These are phyloP conservation scores for Sphagnum fallax DNA, from an alignment of 228 moss, liverwort and hornwort genomes.

Conservation along the genomic window DNA sequence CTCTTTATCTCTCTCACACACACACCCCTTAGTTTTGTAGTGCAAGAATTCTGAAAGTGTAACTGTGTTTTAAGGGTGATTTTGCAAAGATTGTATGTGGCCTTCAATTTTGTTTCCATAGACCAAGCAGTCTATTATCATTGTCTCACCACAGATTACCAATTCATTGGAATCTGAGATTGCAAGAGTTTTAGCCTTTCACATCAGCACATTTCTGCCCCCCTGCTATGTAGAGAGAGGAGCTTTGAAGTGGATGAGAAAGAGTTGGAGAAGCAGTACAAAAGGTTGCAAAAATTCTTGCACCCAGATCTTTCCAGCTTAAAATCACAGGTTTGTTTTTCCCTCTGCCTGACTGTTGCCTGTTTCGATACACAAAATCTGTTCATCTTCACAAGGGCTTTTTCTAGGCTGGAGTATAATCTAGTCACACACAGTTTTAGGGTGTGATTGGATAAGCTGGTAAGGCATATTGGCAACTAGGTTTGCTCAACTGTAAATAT, in stretches of 20 bases:
- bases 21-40: too few relatives aligned
- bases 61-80: not conserved
- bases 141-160: not conserved
- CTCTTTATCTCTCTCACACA: too few relatives aligned
- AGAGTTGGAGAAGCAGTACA: constrained; percentile 63
- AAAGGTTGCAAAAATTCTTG: constrained; percentile 76
- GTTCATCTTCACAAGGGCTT: not conserved
- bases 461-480: too few relatives aligned
- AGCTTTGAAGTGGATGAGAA: constrained; percentile 66
- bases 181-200: not conserved
- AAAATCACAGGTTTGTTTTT: constrained; percentile 66
- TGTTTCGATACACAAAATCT: not conserved
- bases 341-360: not conserved
- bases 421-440: not conserved
- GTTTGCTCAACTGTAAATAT: too few relatives aligned
- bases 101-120: too few relatives aligned
- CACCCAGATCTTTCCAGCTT: constrained; percentile 83
- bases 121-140: not conserved
- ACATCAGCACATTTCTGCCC: not conserved
- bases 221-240: constrained; percentile 36
- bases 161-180: not conserved
- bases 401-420: not conserved
- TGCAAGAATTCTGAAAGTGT: too few relatives aligned
- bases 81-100: not conserved
- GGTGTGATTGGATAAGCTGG: too few relatives aligned